Percentiles rank a stretch among this genome's conserved stretches.
Evolutionary conservation across 768 basidiomycete genomes (phyloP).

Genomic region (Coprinopsis marcescibilis): DNA sequence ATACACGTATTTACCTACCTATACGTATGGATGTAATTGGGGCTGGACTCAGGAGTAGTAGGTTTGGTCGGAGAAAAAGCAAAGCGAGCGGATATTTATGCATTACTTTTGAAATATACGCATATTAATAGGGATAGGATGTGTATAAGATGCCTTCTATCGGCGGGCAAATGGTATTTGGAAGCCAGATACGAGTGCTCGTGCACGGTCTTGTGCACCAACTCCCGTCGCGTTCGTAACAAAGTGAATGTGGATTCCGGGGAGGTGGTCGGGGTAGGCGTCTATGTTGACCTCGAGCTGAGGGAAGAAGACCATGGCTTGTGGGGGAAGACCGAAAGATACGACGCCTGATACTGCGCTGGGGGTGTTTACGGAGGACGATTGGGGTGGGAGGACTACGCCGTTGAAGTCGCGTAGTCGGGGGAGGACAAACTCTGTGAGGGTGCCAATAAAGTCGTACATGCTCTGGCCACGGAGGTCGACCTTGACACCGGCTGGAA

Average conservation of each 20-base stretch:
- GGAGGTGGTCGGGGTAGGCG: slow-evolving; percentile 74
- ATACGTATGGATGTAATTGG: slow-evolving; percentile 1
- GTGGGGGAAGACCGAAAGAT: slow-evolving; percentile 77
- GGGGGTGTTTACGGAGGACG: slow-evolving; percentile 64
- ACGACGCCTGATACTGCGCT: slow-evolving; percentile 84
- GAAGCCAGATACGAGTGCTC: slow-evolving; percentile 85
- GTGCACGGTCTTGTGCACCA: slow-evolving; percentile 87
- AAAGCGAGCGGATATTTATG: background rate
- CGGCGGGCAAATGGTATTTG: slow-evolving; percentile 76
- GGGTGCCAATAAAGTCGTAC: slow-evolving; percentile 87
- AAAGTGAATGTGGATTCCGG: slow-evolving; percentile 94
- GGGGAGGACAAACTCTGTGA: slow-evolving; percentile 94
- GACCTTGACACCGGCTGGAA: slow-evolving; percentile 86
- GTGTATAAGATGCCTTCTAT: slow-evolving; percentile 22
- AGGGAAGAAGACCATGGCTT: slow-evolving; percentile 87
- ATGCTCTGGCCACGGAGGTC: slow-evolving; percentile 86
- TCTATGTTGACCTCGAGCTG: slow-evolving; percentile 94
- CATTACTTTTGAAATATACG: background rate
- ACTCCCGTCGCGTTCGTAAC: slow-evolving; percentile 81
- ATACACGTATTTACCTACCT: background rate
- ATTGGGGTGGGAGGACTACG: slow-evolving; percentile 69
- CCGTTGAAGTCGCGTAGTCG: slow-evolving; percentile 88
- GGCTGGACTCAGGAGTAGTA: background rate
- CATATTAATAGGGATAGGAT: background rate
- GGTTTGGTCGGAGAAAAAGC: background rate